Percentiles rank a stretch among this genome's conserved stretches.
These are phyloP conservation scores for Cyberlindnera euphorbiiphila DNA, from an alignment of 805 yeast genomes.

Conservation along the genomic window DNA sequence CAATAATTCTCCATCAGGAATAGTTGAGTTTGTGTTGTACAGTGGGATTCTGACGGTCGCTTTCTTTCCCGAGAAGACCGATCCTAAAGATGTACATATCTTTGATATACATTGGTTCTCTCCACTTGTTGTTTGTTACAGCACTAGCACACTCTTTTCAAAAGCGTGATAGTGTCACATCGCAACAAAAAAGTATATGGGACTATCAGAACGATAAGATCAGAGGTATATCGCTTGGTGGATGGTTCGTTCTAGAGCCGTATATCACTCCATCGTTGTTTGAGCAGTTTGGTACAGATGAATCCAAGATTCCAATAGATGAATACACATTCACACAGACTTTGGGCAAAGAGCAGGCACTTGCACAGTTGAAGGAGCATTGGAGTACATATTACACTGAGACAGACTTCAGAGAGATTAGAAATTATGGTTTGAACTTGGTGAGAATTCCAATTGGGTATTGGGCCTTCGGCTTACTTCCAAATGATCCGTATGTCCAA, in stretches of 20 bases:
- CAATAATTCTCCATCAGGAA: no score
- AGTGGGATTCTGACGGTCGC: no score
- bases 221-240: slow-evolving; percentile 57
- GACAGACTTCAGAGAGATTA: slow-evolving; percentile 50
- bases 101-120: no score
- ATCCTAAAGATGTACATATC: no score
- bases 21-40: no score
- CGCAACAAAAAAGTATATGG: slow-evolving; percentile 14
- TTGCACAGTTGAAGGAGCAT: slow-evolving; percentile 41
- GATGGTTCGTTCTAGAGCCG: slow-evolving; percentile 72
- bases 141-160: no score
- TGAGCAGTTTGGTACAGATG: slow-evolving; percentile 33
- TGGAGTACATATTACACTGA: slow-evolving; percentile 60
- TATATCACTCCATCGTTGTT: slow-evolving; percentile 65
- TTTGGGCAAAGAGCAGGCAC: slow-evolving; percentile 47
- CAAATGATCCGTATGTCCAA: slow-evolving; percentile 57
- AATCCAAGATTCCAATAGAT: slow-evolving; percentile 47
- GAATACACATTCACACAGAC: slow-evolving; percentile 51
- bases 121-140: no score
- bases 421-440: slow-evolving; percentile 53
- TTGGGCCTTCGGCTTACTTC: slow-evolving; percentile 54
- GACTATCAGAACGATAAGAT: slow-evolving; percentile 22
- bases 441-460: slow-evolving; percentile 80
- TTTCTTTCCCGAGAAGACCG: no score
- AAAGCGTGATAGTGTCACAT: background rate